These are phyloP conservation scores for Colletotrichum agaves DNA, from an alignment of 2,329 filamentous ascomycete species.

Conservation along the genomic window DNA sequence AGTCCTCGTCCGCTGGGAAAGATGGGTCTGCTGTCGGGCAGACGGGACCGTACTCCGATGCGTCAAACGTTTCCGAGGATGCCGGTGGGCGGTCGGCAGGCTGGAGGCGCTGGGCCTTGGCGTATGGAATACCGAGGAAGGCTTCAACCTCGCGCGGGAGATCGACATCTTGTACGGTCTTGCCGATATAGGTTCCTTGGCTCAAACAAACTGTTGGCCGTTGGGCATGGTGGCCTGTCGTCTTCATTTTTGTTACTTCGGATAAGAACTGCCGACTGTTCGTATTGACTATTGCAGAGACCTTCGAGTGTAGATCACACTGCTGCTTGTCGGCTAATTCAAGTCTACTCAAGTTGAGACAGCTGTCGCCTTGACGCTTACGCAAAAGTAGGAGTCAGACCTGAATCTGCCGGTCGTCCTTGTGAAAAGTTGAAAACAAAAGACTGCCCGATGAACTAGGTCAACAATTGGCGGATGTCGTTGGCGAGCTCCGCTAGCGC, in stretches of 20 bases:
- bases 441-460: not conserved
- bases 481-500: slow-evolving; percentile 26
- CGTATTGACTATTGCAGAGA: too few species aligned
- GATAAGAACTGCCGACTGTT: too few species aligned
- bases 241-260: not conserved
- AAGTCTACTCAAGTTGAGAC: too few species aligned
- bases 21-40: slow-evolving; percentile 49
- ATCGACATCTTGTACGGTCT: slow-evolving; percentile 44
- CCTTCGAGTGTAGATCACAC: not conserved
- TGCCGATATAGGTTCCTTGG: slow-evolving; percentile 55
- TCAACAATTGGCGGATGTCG: slow-evolving; percentile 18
- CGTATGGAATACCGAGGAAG: slow-evolving; percentile 63
- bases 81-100: slow-evolving; percentile 49
- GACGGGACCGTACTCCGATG: slow-evolving; percentile 50
- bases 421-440: not conserved
- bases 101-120: slow-evolving; percentile 57
- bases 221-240: not conserved
- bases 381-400: too few species aligned
- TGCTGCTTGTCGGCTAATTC: not conserved
- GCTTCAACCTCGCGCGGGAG: slow-evolving; percentile 56
- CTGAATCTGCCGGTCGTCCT: too few species aligned
- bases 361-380: not conserved
- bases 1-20: slow-evolving; percentile 58
- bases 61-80: slow-evolving; percentile 43
- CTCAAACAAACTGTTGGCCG: slow-evolving; percentile 40